These are phyloP conservation scores for Trifolium dubium DNA, from an alignment of 306 rosid species.

Conservation along the genomic window DNA sequence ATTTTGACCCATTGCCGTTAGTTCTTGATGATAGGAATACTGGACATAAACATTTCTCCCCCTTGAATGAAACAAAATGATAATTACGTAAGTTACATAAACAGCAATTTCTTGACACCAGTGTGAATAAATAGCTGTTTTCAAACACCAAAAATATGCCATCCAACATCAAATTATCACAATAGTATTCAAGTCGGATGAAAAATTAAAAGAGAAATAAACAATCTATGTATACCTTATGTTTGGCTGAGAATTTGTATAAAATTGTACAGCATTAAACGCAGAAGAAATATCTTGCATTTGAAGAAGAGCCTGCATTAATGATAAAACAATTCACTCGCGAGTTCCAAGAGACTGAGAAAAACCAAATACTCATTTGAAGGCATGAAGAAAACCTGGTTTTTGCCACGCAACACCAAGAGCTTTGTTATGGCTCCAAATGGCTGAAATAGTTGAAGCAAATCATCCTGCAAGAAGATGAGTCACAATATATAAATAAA, in stretches of 20 bases:
- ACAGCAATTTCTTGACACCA: constrained; percentile 26
- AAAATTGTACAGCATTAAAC: constrained; percentile 79
- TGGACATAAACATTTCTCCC: constrained; percentile 98
- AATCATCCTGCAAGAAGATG: constrained; percentile 71
- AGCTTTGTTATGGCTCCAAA: constrained; percentile 97
- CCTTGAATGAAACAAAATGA: constrained; percentile 51
- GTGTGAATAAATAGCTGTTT: neutral
- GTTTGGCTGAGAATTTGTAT: constrained; percentile 82
- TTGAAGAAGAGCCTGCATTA: constrained; percentile 84
- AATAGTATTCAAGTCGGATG: constrained; percentile 9
- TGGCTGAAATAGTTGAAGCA: constrained; percentile 94
- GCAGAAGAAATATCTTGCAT: constrained; percentile 92
- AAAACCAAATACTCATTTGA: constrained; percentile 10
- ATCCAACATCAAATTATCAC: neutral
- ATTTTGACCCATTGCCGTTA: constrained; percentile 84
- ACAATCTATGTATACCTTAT: constrained; percentile 59
- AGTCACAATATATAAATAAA: constrained; percentile 24
- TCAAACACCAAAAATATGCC: constrained; percentile 9
- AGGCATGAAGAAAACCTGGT: constrained; percentile 64
- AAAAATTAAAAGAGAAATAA: neutral
- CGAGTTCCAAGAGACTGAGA: constrained; percentile 12
- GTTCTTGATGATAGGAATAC: constrained; percentile 93
- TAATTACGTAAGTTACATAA: neutral
- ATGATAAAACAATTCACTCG: neutral
- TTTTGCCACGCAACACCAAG: constrained; percentile 95